These are phyloP conservation scores for Neonectria neomacrospora DNA, from an alignment of 2,329 filamentous ascomycete species.

Conservation along the genomic window DNA sequence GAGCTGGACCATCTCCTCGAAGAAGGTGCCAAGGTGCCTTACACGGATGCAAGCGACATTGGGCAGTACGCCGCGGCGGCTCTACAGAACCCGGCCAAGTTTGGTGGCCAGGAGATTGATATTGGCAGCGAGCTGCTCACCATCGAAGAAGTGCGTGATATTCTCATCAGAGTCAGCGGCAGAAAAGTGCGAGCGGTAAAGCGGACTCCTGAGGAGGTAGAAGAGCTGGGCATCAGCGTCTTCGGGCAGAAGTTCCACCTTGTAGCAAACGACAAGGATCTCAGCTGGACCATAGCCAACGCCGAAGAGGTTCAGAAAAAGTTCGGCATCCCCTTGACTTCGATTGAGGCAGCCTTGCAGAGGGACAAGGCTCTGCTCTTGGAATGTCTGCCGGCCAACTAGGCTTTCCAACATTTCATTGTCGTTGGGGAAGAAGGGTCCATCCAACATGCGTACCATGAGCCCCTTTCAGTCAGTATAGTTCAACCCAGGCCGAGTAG, in stretches of 20 bases:
- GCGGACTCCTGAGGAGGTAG: constrained; percentile 21
- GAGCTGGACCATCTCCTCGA: constrained; percentile 43
- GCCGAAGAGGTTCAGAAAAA: constrained; percentile 10
- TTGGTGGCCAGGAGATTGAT: constrained; percentile 47
- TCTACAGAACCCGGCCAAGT: constrained; percentile 45
- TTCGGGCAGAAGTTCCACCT: constrained; percentile 28
- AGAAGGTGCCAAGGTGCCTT: constrained; percentile 37
- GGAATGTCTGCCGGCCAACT: constrained; percentile 4
- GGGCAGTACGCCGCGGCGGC: constrained; percentile 49
- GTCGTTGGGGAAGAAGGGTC: too few species aligned
- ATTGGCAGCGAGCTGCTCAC: constrained; percentile 44
- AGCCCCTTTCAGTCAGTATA: too few species aligned
- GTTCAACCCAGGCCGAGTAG: too few species aligned
- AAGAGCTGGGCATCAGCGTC: constrained; percentile 2
- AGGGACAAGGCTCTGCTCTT: constrained; percentile 27
- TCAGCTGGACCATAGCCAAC: background rate
- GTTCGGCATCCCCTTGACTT: constrained; percentile 28
- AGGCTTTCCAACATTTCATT: too few species aligned
- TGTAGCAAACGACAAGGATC: constrained; percentile 23
- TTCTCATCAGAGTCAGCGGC: constrained; percentile 46
- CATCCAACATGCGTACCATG: too few species aligned
- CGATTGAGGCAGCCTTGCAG: constrained; percentile 24
- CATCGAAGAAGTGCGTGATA: constrained; percentile 45
- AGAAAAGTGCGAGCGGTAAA: constrained; percentile 41
- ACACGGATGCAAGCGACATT: constrained; percentile 47